These are phyloP conservation scores for Postia placenta DNA, from an alignment of 768 basidiomycete species.

Conservation along the genomic window DNA sequence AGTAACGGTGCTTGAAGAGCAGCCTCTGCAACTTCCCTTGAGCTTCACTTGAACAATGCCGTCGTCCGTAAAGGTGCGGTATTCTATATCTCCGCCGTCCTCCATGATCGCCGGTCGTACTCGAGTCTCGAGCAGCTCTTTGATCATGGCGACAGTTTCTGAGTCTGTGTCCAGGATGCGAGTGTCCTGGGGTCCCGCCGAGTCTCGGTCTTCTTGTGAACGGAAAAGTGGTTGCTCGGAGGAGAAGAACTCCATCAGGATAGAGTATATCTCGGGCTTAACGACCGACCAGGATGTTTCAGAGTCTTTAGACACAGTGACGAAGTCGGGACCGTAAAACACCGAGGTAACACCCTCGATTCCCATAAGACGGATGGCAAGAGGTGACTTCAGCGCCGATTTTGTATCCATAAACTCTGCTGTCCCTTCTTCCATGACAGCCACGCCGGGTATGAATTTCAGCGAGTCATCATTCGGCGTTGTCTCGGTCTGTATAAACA, in stretches of 20 bases:
- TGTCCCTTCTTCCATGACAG: slow-evolving; percentile 83
- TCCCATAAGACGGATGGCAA: slow-evolving; percentile 93
- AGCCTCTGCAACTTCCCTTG: slow-evolving; percentile 97
- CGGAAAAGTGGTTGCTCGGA: slow-evolving; percentile 85
- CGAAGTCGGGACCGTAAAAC: slow-evolving; percentile 98
- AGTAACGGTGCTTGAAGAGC: slow-evolving; percentile 90
- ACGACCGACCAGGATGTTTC: slow-evolving; percentile 84
- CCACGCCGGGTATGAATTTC: slow-evolving; percentile 92
- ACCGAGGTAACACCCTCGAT: slow-evolving; percentile 85
- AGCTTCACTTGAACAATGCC: slow-evolving; percentile 84
- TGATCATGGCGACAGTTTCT: slow-evolving; percentile 98
- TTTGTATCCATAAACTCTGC: slow-evolving; percentile 93
- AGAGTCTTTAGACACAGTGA: slow-evolving; percentile 88
- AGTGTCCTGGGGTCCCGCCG: slow-evolving; percentile 89
- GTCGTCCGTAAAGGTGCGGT: slow-evolving; percentile 80
- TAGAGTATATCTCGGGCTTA: slow-evolving; percentile 95
- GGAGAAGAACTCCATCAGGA: slow-evolving; percentile 96
- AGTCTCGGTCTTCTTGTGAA: slow-evolving; percentile 70
- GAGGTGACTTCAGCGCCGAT: slow-evolving; percentile 80
- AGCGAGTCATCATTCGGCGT: slow-evolving; percentile 97
- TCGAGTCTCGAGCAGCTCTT: slow-evolving; percentile 91
- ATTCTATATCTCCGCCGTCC: slow-evolving; percentile 98
- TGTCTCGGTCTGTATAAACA: slow-evolving; percentile 98
- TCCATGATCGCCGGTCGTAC: slow-evolving; percentile 98
- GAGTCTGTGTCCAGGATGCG: slow-evolving; percentile 90